Evolutionary conservation across 2,329 filamentous ascomycete species (phyloP).

Genomic region (Beauveria asiatica): DNA sequence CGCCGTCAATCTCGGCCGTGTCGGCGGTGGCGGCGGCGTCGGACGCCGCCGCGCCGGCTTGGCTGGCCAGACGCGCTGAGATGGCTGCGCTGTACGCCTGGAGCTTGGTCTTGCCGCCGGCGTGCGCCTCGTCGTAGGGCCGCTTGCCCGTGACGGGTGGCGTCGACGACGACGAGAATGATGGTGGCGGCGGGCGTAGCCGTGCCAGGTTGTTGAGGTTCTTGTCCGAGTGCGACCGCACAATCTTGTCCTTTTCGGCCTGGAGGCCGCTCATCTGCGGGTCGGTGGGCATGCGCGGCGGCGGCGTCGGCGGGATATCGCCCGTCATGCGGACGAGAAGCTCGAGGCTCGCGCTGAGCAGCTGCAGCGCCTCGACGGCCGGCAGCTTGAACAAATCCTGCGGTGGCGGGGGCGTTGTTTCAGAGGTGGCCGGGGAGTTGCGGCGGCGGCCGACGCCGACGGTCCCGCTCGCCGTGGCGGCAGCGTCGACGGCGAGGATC

Average conservation of each 20-base stretch:
- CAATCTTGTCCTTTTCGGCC: constrained; percentile 52
- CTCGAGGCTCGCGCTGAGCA: constrained; percentile 67
- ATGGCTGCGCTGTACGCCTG: constrained; percentile 21
- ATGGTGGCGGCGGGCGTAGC: constrained; percentile 25
- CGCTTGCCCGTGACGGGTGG: constrained; percentile 9
- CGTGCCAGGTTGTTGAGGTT: constrained; percentile 43
- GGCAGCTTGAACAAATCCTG: constrained; percentile 66
- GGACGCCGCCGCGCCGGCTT: constrained; percentile 7
- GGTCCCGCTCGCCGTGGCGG: background rate
- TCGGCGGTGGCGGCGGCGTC: background rate
- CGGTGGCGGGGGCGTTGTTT: constrained; percentile 14
- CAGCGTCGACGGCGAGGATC: constrained; percentile 18
- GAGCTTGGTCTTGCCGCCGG: constrained; percentile 14
- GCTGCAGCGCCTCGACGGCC: constrained; percentile 65
- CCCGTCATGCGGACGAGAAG: constrained; percentile 63
- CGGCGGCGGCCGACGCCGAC: background rate
- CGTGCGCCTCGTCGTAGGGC: background rate
- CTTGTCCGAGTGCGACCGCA: constrained; percentile 48
- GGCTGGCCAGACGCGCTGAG: constrained; percentile 19
- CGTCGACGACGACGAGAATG: background rate
- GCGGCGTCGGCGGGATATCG: constrained; percentile 74
- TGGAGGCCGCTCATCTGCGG: constrained; percentile 58
- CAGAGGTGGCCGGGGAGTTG: constrained; percentile 17
- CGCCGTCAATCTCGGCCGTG: constrained; percentile 34
- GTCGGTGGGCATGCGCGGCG: constrained; percentile 53